A percentile compares a stretch with the other conserved stretches of the same genome.
phyloP scores from a whole-genome alignment of 352 stramenopile species.

The Thraustotheca clavata region DNA sequence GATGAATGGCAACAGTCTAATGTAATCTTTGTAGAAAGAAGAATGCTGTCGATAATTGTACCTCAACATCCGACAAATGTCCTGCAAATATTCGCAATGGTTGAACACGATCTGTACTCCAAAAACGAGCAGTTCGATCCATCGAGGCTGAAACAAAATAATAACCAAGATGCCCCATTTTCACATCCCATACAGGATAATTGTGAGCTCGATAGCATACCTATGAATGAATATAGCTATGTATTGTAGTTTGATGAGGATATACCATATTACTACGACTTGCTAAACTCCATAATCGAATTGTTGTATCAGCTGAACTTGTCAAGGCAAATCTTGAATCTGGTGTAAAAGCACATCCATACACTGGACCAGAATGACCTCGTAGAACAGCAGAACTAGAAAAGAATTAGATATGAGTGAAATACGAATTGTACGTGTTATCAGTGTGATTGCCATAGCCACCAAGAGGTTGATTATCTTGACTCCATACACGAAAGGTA shows the following conservation, averaged over 20 bases:
- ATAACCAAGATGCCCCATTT: conserved; percentile 86
- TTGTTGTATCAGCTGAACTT: conserved; percentile 63
- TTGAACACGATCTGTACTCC: conserved; percentile 87
- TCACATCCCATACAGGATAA: conserved; percentile 89
- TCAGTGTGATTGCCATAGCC: conserved; percentile 18
- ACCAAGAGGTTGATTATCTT: conserved; percentile 66
- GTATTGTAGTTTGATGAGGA: neutral
- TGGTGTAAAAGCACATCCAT: conserved; percentile 71
- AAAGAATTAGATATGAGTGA: neutral
- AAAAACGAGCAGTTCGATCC: conserved; percentile 90
- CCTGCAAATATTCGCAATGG: conserved; percentile 91
- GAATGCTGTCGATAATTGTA: neutral
- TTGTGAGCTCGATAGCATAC: conserved; percentile 60
- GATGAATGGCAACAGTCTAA: conserved; percentile 88
- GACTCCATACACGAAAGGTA: conserved; percentile 74
- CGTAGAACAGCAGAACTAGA: conserved; percentile 47
- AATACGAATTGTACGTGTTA: conserved; percentile 1
- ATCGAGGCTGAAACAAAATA: conserved; percentile 93
- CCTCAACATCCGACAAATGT: conserved; percentile 87
- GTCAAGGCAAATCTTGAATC: conserved; percentile 82
- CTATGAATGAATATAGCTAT: neutral
- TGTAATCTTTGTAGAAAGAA: neutral
- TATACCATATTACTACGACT: conserved; percentile 59
- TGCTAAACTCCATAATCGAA: conserved; percentile 81
- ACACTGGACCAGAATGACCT: conserved; percentile 77